Evolutionary conservation across 2,329 filamentous ascomycete species (phyloP).

Genomic region (Thielaviopsis populi): DNA sequence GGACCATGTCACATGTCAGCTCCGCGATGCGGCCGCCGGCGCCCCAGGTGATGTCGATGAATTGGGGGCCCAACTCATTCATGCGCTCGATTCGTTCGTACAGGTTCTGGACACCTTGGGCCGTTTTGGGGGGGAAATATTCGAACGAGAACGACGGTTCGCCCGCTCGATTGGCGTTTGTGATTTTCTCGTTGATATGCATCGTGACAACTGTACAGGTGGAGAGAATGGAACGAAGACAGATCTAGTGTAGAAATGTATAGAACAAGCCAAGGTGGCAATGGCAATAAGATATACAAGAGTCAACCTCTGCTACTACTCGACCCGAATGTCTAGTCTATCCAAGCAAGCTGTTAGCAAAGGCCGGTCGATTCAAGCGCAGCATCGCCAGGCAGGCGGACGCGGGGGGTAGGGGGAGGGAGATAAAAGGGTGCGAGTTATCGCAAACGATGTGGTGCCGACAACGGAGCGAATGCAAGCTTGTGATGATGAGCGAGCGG

Average conservation of each 20-base stretch:
- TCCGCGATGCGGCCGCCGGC: constrained; percentile 83
- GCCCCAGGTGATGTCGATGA: constrained; percentile 98
- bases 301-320: background rate
- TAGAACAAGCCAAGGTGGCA: background rate
- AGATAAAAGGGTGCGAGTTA: background rate
- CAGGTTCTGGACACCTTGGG: constrained; percentile 93
- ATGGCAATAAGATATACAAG: background rate
- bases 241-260: background rate
- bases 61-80: constrained; percentile 84
- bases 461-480: constrained; percentile 1
- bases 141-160: constrained; percentile 95
- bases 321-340: background rate
- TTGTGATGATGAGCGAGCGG: background rate
- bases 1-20: constrained; percentile 93
- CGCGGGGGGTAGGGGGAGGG: background rate
- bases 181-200: constrained; percentile 90
- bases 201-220: constrained; percentile 37
- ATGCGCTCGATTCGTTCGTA: constrained; percentile 99
- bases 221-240: background rate
- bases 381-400: background rate
- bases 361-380: background rate
- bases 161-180: constrained; percentile 61
- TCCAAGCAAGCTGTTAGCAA: background rate
- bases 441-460: background rate
- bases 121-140: constrained; percentile 97